Percentiles rank a stretch among this genome's conserved stretches.
These are phyloP conservation scores for Davidsoniella eucalypti DNA, from an alignment of 2,329 filamentous ascomycete genomes.

Conservation along the genomic window DNA sequence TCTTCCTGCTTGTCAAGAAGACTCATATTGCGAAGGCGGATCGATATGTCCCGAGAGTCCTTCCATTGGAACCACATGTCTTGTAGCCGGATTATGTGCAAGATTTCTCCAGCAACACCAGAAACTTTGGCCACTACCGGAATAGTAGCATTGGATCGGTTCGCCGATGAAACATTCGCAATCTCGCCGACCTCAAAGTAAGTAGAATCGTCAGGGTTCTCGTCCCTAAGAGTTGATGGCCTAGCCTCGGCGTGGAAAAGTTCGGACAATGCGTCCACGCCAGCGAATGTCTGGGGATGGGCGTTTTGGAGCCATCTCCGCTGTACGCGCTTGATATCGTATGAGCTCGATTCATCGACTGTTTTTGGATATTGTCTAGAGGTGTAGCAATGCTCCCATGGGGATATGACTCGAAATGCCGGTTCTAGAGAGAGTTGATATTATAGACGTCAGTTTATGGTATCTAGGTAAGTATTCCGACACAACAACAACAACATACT, in stretches of 20 bases:
- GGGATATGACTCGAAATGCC: conserved; percentile 3
- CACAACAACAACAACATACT: neutral
- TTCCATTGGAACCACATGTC: conserved; percentile 39
- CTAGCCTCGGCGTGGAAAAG: conserved; percentile 22
- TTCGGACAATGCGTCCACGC: conserved; percentile 19
- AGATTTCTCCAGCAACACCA: conserved; percentile 40
- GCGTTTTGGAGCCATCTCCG: conserved; percentile 33
- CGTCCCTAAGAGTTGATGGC: neutral
- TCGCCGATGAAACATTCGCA: conserved; percentile 22
- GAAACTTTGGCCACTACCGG: conserved; percentile 30
- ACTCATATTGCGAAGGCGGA: conserved; percentile 31
- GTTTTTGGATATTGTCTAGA: conserved; percentile 1
- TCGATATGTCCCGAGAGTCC: conserved; percentile 25
- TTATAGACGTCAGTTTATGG: neutral
- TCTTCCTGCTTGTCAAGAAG: conserved; percentile 28
- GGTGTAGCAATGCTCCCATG: conserved; percentile 12
- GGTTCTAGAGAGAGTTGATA: conserved; percentile 1
- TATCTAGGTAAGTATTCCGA: too few species aligned
- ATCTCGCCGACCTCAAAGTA: conserved; percentile 40
- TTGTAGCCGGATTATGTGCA: conserved; percentile 37
- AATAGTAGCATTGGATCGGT: conserved; percentile 16
- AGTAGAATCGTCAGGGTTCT: neutral
- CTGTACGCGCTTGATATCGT: conserved; percentile 19
- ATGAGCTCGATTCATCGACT: neutral
- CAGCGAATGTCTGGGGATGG: conserved; percentile 33